These are phyloP conservation scores for Cyamopsis tetragonoloba DNA, from an alignment of 306 rosid genomes.

Conservation along the genomic window DNA sequence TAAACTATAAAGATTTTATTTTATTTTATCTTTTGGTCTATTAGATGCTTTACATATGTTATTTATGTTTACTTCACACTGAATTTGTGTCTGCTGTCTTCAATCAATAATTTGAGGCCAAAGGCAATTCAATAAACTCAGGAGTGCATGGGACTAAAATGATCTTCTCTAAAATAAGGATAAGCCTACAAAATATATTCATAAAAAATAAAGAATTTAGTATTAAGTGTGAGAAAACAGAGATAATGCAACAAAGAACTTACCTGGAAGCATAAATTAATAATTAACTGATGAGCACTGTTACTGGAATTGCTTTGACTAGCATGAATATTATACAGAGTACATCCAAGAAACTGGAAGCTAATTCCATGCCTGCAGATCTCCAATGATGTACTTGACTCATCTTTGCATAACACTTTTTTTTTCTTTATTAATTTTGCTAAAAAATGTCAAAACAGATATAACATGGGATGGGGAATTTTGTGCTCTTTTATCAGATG, in stretches of 20 bases:
- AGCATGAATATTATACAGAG: background rate
- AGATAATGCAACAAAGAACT: background rate
- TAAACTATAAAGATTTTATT: background rate
- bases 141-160: background rate
- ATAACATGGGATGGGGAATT: background rate
- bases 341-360: background rate
- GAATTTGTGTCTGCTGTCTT: background rate
- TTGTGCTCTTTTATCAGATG: background rate
- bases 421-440: background rate
- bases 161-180: background rate
- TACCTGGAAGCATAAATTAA: background rate
- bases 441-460: background rate
- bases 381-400: background rate
- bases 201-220: too few species aligned
- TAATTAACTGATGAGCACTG: background rate
- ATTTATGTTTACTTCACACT: background rate
- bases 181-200: background rate
- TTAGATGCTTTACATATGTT: background rate
- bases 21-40: background rate
- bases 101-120: background rate
- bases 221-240: background rate
- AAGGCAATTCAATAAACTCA: background rate
- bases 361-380: background rate
- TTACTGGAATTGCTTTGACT: background rate
- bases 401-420: background rate